A percentile compares a stretch with the other conserved stretches of the same genome.
Evolutionary conservation across 2,329 filamentous ascomycete genomes (phyloP).

Genomic region (Chaetoscypha palmicola): DNA sequence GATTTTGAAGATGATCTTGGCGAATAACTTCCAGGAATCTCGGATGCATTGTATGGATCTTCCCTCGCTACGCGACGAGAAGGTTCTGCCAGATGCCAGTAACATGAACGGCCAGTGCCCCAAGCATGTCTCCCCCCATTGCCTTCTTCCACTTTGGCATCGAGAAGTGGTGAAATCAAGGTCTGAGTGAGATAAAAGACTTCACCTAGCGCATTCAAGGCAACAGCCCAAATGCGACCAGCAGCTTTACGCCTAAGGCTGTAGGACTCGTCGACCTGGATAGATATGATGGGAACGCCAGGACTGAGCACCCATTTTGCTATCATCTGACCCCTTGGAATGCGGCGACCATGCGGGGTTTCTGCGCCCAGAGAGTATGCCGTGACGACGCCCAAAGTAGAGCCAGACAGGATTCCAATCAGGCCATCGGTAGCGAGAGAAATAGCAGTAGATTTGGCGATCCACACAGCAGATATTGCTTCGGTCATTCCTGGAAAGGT

Average conservation of each 20-base stretch:
- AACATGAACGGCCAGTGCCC: conserved; percentile 69
- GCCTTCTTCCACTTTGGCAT: conserved; percentile 39
- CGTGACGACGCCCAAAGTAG: conserved; percentile 74
- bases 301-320: conserved; percentile 87
- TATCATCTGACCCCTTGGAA: conserved; percentile 70
- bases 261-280: conserved; percentile 79
- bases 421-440: conserved; percentile 67
- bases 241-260: conserved; percentile 61
- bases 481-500: conserved; percentile 63
- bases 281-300: conserved; percentile 81
- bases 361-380: conserved; percentile 64
- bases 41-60: conserved; percentile 65
- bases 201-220: conserved; percentile 89
- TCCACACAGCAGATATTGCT: conserved; percentile 75
- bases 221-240: conserved; percentile 79
- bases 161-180: conserved; percentile 48
- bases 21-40: conserved; percentile 67
- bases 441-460: conserved; percentile 73
- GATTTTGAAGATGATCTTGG: conserved; percentile 69
- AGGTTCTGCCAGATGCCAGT: conserved; percentile 74
- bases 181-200: conserved; percentile 75
- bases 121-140: conserved; percentile 64
- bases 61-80: conserved; percentile 65
- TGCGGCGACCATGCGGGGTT: conserved; percentile 51
- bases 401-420: conserved; percentile 76